Percentiles rank a stretch among this genome's conserved stretches.
phyloP scores from a whole-genome alignment of 2,329 filamentous ascomycete species.

The Epichloe baconii region DNA sequence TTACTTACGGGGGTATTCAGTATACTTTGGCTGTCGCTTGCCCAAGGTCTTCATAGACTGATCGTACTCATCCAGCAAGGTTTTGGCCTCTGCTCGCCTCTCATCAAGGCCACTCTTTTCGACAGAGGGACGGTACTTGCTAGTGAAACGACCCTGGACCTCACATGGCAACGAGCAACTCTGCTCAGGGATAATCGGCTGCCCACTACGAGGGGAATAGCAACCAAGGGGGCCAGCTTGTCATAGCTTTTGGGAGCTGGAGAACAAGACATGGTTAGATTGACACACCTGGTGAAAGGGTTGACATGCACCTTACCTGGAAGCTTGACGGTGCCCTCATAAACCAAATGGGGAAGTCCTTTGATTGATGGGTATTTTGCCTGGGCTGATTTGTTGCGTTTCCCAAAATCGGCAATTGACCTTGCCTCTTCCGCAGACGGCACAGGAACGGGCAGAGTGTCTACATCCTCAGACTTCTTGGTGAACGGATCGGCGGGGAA shows the following conservation, averaged over 20 bases:
- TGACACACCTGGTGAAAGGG: neutral
- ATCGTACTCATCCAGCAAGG: conserved; percentile 27
- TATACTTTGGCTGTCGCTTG: conserved; percentile 31
- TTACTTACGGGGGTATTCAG: conserved; percentile 29
- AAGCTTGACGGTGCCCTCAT: conserved; percentile 26
- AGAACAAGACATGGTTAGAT: neutral
- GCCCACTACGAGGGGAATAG: conserved; percentile 26
- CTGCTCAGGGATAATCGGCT: conserved; percentile 25
- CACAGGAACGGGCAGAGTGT: conserved; percentile 17
- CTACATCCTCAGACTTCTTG: conserved; percentile 24
- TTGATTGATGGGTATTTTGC: conserved; percentile 25
- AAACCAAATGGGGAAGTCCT: conserved; percentile 25
- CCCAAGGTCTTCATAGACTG: conserved; percentile 27
- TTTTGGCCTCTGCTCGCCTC: conserved; percentile 26
- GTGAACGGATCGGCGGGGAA: conserved; percentile 15
- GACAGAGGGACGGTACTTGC: conserved; percentile 26
- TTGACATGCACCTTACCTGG: conserved; percentile 13
- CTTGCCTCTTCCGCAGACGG: conserved; percentile 22
- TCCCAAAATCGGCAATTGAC: conserved; percentile 24
- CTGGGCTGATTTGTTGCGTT: conserved; percentile 24
- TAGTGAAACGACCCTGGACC: conserved; percentile 29
- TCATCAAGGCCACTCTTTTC: conserved; percentile 29
- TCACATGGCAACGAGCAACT: conserved; percentile 29
- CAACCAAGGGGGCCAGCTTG: conserved; percentile 28
- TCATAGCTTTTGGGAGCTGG: conserved; percentile 30